Percentiles rank a stretch among this genome's conserved stretches.
These are phyloP conservation scores for Ustilago bromivora DNA, from an alignment of 1,284 basidiomycete genomes.

Conservation along the genomic window DNA sequence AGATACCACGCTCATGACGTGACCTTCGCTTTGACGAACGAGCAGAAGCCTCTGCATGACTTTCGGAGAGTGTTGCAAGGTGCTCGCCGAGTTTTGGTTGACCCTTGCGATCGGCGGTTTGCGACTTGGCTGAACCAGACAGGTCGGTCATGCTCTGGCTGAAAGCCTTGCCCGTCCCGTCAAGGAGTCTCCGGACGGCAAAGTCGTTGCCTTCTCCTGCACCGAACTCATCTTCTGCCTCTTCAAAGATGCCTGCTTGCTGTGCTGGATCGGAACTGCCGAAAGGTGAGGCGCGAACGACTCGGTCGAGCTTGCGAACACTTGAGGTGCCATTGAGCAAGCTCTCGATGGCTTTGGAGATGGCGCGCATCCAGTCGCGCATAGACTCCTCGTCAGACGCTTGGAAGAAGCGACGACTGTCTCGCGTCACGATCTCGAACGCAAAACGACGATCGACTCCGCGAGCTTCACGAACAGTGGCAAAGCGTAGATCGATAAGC, in stretches of 20 bases:
- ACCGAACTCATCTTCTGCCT: slow-evolving; percentile 22
- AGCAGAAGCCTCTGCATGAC: slow-evolving; percentile 22
- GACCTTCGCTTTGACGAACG: slow-evolving; percentile 25
- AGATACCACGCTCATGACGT: slow-evolving; percentile 57
- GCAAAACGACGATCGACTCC: slow-evolving; percentile 64
- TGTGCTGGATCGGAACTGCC: slow-evolving; percentile 18
- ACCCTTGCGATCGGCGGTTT: slow-evolving; percentile 19
- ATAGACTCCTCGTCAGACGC: slow-evolving; percentile 72
- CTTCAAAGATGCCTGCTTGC: slow-evolving; percentile 18
- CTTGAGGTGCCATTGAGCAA: slow-evolving; percentile 71
- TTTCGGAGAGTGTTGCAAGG: slow-evolving; percentile 42
- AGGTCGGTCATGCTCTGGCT: slow-evolving; percentile 63
- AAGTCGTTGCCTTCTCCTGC: slow-evolving; percentile 39
- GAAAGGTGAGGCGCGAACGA: slow-evolving; percentile 38
- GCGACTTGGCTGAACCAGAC: slow-evolving; percentile 26
- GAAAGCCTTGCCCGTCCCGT: slow-evolving; percentile 27
- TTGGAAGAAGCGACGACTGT: slow-evolving; percentile 72
- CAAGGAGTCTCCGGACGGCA: slow-evolving; percentile 36
- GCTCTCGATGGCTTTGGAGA: slow-evolving; percentile 73
- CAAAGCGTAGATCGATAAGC: slow-evolving; percentile 65
- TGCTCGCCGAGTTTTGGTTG: slow-evolving; percentile 24
- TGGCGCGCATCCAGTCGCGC: slow-evolving; percentile 73
- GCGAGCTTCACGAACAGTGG: slow-evolving; percentile 63
- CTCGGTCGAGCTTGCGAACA: slow-evolving; percentile 61
- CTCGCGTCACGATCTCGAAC: slow-evolving; percentile 74